Conservation (phyloP, 495 filamentous ascomycete genomes). For the Penicillium macrosclerotiorum region DNA sequence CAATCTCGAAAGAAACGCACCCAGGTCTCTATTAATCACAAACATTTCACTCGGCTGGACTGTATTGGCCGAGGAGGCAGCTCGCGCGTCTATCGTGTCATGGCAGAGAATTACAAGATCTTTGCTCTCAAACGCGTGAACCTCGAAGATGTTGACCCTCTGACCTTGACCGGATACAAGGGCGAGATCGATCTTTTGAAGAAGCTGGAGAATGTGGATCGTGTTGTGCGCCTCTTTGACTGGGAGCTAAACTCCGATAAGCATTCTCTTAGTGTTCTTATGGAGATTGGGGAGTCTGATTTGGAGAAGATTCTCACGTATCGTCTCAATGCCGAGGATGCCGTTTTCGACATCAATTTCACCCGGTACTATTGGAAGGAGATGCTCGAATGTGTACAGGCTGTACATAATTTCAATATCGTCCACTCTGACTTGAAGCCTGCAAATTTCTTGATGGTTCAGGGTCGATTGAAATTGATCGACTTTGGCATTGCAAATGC, state of each 20-base stretch:
- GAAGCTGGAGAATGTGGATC: constrained; percentile 76
- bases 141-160: constrained; percentile 83
- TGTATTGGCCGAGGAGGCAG: constrained; percentile 89
- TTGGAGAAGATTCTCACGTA: constrained; percentile 80
- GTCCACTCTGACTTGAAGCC: constrained; percentile 97
- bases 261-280: constrained; percentile 82
- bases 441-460: constrained; percentile 87
- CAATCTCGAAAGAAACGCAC: constrained; percentile 72
- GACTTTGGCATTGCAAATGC: constrained; percentile 98
- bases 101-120: constrained; percentile 93
- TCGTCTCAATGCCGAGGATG: constrained; percentile 67
- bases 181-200: constrained; percentile 93
- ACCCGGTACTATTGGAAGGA: constrained; percentile 98
- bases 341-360: constrained; percentile 80
- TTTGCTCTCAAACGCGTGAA: constrained; percentile 92
- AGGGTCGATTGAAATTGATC: constrained; percentile 81
- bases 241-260: constrained; percentile 91
- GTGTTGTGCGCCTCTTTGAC: constrained; percentile 86
- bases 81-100: constrained; percentile 91
- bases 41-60: constrained; percentile 83
- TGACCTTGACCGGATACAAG: constrained; percentile 83
- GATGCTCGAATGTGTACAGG: constrained; percentile 92
- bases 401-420: constrained; percentile 84
- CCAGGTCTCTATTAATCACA: constrained; percentile 83
- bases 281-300: constrained; percentile 98